Conservation (phyloP, 2,329 filamentous ascomycete genomes). For the Pseudogymnoascus sp. region DNA sequence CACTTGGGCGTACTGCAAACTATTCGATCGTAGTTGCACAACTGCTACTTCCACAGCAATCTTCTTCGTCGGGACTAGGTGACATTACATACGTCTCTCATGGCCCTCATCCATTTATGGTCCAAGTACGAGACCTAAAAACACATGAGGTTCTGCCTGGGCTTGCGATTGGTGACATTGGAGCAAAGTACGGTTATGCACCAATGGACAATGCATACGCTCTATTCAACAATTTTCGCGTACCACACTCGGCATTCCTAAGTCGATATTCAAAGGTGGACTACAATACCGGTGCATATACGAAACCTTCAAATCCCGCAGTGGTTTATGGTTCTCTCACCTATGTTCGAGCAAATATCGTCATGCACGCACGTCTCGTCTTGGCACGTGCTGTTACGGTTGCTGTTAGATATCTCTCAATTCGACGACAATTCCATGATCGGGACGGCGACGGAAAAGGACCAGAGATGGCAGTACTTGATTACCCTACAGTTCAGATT, state of each 20-base stretch:
- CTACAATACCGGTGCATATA: slow-evolving; percentile 36
- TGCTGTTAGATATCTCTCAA: slow-evolving; percentile 41
- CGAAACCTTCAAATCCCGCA: slow-evolving; percentile 38
- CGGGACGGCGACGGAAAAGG: slow-evolving; percentile 33
- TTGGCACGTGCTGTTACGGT: slow-evolving; percentile 45
- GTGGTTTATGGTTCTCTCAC: slow-evolving; percentile 44
- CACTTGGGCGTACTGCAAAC: slow-evolving; percentile 44
- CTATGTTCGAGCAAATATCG: slow-evolving; percentile 27
- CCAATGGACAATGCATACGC: slow-evolving; percentile 47
- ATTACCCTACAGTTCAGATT: slow-evolving; percentile 47
- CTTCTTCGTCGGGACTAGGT: slow-evolving; percentile 8
- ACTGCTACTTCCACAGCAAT: slow-evolving; percentile 34
- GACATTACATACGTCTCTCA: slow-evolving; percentile 32
- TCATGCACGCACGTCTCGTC: slow-evolving; percentile 38
- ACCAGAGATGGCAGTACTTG: slow-evolving; percentile 40
- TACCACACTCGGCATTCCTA: slow-evolving; percentile 41
- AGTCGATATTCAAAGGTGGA: slow-evolving; percentile 41
- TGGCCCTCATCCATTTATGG: slow-evolving; percentile 44
- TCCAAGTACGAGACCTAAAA: slow-evolving; percentile 41
- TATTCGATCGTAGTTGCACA: slow-evolving; percentile 47
- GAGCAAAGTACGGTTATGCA: slow-evolving; percentile 46
- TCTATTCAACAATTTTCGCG: slow-evolving; percentile 38
- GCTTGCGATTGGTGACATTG: slow-evolving; percentile 45
- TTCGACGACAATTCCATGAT: slow-evolving; percentile 42
- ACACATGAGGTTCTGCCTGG: slow-evolving; percentile 39